Conservation (phyloP, 2,329 filamentous ascomycete genomes). For the Neonectria magnoliae region DNA sequence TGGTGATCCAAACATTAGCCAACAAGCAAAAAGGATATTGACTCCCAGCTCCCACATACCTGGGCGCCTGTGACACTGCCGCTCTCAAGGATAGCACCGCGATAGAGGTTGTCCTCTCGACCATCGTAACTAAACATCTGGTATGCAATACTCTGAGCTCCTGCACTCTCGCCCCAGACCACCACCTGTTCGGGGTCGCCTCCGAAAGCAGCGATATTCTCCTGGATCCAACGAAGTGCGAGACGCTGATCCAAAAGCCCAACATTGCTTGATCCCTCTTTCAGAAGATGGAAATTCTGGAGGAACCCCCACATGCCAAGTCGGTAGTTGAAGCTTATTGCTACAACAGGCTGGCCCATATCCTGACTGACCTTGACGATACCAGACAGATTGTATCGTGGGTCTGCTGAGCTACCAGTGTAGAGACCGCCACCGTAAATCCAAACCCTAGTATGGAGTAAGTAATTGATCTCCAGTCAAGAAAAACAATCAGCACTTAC, state of each 20-base stretch:
- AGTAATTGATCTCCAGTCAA: not conserved
- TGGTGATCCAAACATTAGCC: not conserved
- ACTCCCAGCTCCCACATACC: constrained; percentile 9
- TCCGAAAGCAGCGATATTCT: constrained; percentile 63
- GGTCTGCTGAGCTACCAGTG: constrained; percentile 60
- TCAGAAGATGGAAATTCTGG: constrained; percentile 54
- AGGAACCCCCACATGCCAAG: constrained; percentile 65
- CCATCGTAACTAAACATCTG: constrained; percentile 67
- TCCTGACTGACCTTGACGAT: constrained; percentile 61
- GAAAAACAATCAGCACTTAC: not conserved
- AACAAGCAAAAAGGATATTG: not conserved
- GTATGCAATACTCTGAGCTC: constrained; percentile 52
- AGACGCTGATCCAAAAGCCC: constrained; percentile 62
- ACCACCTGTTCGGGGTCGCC: constrained; percentile 58
- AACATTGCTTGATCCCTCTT: constrained; percentile 57
- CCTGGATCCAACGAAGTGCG: constrained; percentile 61
- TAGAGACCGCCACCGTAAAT: constrained; percentile 67
- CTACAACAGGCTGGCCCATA: constrained; percentile 63
- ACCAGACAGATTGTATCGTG: constrained; percentile 50
- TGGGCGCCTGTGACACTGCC: constrained; percentile 48
- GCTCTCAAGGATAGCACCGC: constrained; percentile 63
- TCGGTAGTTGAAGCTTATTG: constrained; percentile 64
- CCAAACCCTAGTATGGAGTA: constrained; percentile 55
- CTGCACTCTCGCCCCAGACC: constrained; percentile 60
- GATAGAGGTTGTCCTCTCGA: constrained; percentile 64